Conservation (phyloP, 306 rosid genomes). For the Cucumis hystrix region DNA sequence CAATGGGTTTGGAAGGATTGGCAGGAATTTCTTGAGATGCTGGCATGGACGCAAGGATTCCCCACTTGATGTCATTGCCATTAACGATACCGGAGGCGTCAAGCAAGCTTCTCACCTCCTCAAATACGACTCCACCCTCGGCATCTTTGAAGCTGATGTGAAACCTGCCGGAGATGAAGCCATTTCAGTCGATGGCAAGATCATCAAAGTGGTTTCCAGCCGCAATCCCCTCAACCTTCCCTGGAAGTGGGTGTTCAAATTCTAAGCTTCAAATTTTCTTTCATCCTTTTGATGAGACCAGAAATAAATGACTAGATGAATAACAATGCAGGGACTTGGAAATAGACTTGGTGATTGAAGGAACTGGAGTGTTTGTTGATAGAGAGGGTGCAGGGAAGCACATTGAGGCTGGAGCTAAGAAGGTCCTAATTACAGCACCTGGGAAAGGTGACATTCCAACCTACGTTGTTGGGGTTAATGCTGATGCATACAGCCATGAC, state of each 20-base stretch:
- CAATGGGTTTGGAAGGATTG: conserved; percentile 91
- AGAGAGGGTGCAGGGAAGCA: conserved; percentile 96
- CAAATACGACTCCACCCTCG: conserved; percentile 92
- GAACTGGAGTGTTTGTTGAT: conserved; percentile 96
- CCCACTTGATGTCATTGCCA: conserved; percentile 83
- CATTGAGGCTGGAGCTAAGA: conserved; percentile 90
- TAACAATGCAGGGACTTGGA: conserved; percentile 50
- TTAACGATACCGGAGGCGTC: conserved; percentile 91
- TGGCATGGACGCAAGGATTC: conserved; percentile 98
- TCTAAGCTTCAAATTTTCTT: not conserved
- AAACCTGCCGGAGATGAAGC: conserved; percentile 56
- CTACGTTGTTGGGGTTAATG: conserved; percentile 92
- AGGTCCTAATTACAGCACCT: conserved; percentile 93
- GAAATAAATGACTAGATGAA: not conserved
- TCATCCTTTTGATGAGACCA: not conserved
- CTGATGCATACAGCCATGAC: conserved; percentile 43
- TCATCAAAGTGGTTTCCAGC: conserved; percentile 73
- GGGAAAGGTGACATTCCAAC: conserved; percentile 99
- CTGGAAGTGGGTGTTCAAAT: conserved; percentile 55
- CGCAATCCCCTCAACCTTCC: conserved; percentile 79
- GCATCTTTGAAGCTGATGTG: conserved; percentile 87
- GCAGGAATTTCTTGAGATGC: conserved; percentile 93
- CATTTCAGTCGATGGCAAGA: conserved; percentile 81
- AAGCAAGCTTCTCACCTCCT: conserved; percentile 99
- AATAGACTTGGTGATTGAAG: conserved; percentile 89